A percentile compares a stretch with the other conserved stretches of the same genome.
These are phyloP conservation scores for Diplodia mutila DNA, from an alignment of 2,329 filamentous ascomycete genomes.

Conservation along the genomic window DNA sequence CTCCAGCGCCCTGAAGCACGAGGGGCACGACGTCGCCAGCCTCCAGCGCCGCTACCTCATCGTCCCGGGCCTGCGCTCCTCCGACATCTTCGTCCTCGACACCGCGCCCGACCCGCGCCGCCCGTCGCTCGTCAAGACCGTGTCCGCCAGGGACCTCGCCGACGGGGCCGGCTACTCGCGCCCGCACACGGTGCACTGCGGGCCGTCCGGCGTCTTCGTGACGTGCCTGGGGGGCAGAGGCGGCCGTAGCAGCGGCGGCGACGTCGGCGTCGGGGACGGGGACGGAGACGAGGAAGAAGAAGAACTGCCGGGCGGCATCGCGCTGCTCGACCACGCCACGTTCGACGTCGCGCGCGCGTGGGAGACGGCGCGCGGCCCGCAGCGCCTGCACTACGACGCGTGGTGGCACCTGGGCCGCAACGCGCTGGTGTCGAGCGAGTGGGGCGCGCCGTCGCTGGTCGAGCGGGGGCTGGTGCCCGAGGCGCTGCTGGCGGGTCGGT, in stretches of 20 bases:
- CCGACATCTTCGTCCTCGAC: conserved; percentile 5
- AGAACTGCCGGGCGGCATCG: background rate
- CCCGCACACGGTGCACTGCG: conserved; percentile 7
- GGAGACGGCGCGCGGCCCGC: conserved; percentile 3
- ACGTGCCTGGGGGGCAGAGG: background rate
- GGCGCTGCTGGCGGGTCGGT: background rate
- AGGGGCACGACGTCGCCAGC: background rate
- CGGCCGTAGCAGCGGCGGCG: background rate
- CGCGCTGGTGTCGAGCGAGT: conserved; percentile 9
- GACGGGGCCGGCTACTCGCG: background rate
- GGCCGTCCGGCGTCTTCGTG: background rate
- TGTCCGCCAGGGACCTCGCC: background rate
- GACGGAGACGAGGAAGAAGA: background rate
- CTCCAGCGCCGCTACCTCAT: conserved; percentile 3
- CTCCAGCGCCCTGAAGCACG: conserved; percentile 3
- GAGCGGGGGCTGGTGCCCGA: conserved; percentile 4
- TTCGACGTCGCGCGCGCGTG: background rate
- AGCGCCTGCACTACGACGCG: conserved; percentile 9
- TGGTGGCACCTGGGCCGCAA: conserved; percentile 11
- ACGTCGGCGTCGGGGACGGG: background rate
- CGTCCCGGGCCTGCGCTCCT: conserved; percentile 1
- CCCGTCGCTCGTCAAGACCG: background rate
- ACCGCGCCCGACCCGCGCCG: background rate
- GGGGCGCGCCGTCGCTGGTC: background rate
- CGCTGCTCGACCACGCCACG: conserved; percentile 6